Percentiles rank a stretch among this genome's conserved stretches.
phyloP scores from a whole-genome alignment of 345 rosid species.

The Syzygium grande region DNA sequence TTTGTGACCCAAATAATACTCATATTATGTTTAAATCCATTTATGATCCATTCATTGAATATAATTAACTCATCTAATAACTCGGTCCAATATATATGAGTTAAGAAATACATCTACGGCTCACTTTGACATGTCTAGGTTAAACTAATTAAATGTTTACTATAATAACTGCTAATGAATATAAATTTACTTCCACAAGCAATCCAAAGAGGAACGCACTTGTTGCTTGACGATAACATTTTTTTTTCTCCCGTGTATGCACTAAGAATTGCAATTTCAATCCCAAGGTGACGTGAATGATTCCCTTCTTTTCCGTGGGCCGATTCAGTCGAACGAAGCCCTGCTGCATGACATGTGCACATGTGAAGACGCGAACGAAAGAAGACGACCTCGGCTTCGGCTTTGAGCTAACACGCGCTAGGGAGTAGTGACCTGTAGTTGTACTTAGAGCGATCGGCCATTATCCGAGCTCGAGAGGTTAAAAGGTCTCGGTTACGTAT shows the following conservation, averaged over 20 bases:
- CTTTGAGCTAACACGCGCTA: neutral
- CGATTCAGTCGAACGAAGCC: neutral
- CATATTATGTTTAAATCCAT: too few relatives aligned
- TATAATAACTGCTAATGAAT: too few relatives aligned
- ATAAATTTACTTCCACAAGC: neutral
- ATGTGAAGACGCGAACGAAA: neutral
- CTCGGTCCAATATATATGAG: too few relatives aligned
- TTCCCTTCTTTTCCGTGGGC: too few relatives aligned
- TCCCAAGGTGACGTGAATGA: neutral
- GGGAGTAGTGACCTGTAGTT: neutral
- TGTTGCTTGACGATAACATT: accelerated
- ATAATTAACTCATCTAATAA: too few relatives aligned
- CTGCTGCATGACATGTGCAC: neutral
- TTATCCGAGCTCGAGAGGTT: neutral
- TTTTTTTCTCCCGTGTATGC: neutral
- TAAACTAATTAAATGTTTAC: too few relatives aligned
- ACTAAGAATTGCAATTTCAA: neutral
- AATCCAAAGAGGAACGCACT: neutral
- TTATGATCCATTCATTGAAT: too few relatives aligned
- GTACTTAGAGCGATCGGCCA: neutral
- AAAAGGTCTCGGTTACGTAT: neutral
- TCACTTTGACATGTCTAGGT: too few relatives aligned
- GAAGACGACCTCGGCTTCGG: neutral
- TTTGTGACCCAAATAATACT: too few relatives aligned
- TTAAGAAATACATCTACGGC: too few relatives aligned